Evolutionary conservation across 2,329 filamentous ascomycete genomes (phyloP).

Genomic region (Trichophyton schoenleinii): DNA sequence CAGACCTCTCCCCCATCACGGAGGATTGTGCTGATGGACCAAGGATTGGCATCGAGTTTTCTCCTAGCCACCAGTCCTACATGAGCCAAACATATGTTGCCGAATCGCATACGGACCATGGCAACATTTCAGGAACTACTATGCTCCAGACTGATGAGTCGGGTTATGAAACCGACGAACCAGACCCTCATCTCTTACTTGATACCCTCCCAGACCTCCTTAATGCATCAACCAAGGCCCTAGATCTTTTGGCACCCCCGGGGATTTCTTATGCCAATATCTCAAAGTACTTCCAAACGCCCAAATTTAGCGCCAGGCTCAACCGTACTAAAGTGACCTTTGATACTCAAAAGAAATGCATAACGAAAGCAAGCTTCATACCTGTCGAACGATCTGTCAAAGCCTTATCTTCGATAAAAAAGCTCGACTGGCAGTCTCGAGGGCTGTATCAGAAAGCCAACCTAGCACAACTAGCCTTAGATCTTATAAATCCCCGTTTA

Average conservation of each 20-base stretch:
- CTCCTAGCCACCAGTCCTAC: background rate
- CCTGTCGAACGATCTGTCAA: background rate
- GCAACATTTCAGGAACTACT: constrained; percentile 11
- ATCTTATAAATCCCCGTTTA: constrained; percentile 6
- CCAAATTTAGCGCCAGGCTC: constrained; percentile 5
- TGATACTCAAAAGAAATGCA: constrained; percentile 9
- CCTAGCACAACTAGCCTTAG: constrained; percentile 12
- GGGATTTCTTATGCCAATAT: constrained; percentile 9
- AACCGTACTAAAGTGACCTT: constrained; percentile 8
- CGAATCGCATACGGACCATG: constrained; percentile 10
- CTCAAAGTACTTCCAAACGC: constrained; percentile 4
- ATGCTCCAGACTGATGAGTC: constrained; percentile 8
- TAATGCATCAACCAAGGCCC: constrained; percentile 6
- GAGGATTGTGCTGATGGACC: background rate
- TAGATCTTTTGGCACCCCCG: constrained; percentile 7
- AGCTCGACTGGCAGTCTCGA: constrained; percentile 5
- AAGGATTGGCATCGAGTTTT: background rate
- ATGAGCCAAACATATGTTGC: constrained; percentile 6
- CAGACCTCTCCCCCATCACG: background rate
- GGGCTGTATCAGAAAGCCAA: constrained; percentile 12
- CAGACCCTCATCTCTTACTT: constrained; percentile 7
- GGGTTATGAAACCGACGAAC: constrained; percentile 6
- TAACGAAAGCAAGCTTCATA: constrained; percentile 10
- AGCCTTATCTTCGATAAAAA: constrained; percentile 6
- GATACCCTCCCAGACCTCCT: constrained; percentile 11